Base-by-base conservation (phyloP, 441 rosid species). In the Flueggea neowawraea region DNA sequence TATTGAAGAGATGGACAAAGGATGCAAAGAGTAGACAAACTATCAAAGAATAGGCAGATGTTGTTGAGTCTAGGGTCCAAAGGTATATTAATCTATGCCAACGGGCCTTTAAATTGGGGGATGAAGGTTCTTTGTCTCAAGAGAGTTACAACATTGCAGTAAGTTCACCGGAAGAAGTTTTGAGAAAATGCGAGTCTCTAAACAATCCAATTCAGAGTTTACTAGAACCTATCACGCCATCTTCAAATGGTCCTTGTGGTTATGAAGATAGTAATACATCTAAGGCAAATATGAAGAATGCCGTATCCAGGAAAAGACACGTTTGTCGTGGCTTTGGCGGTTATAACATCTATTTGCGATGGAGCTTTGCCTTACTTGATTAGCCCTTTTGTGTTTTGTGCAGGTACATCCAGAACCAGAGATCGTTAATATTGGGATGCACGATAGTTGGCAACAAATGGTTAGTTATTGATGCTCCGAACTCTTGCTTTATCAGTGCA, bases 1-100 rank as follows among this genome's bases (percentile, higher is more conserved):
- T 85, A 66, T 52, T 84, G 68, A 82, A 77, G 64, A 81, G 89
- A 13, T 88, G 91, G 91, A 80, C 81, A 57, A 88, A 69, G 67
- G 75, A 78, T 57, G 78, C 82, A 61, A 79, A 76, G 68, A 61
- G 59, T 45, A 75, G 53, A 70, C 67, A 76, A 61, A 41, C 62
- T 12, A 58, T 57, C 10, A 33, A 45, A 45, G 69, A 66, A 65
- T 48, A 51, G 57, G 31, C 72, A 17, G 56, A 52, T 12, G 12
- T 17, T 68, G 52, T 62, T 43, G 73, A 63, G 51, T 59, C 52
- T 55, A 72, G 84, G 61, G 68, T 73, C 65, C 76, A 77, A n/a
- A 82, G 88, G 49, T 84, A 81, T 68, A 77, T 84, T 62, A 80
- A 83, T 73, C 74, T 87, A n/a, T 84, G 85, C 59, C 78, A 74